These are phyloP conservation scores for Cyberlindnera japonica DNA, from an alignment of 805 yeast genomes.

Conservation along the genomic window DNA sequence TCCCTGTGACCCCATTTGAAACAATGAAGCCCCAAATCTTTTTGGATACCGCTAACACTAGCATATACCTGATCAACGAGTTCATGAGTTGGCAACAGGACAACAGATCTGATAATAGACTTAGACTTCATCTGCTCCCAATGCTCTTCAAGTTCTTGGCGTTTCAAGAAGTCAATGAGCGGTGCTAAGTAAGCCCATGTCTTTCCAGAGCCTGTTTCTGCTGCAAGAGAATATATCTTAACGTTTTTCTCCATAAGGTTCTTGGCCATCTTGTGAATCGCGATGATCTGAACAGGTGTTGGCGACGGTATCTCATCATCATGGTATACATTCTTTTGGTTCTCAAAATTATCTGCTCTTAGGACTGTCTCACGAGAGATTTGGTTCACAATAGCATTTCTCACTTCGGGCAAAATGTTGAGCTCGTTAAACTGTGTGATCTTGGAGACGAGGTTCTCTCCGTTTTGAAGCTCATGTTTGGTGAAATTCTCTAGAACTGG, in stretches of 20 bases:
- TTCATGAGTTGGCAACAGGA: constrained; percentile 89
- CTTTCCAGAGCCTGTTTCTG: constrained; percentile 97
- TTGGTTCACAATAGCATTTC: constrained; percentile 55
- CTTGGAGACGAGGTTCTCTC: constrained; percentile 43
- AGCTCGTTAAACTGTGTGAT: constrained; percentile 64
- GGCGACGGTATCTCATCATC: constrained; percentile 38
- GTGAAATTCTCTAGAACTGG: constrained; percentile 26
- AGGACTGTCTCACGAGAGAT: constrained; percentile 45
- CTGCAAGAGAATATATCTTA: constrained; percentile 76
- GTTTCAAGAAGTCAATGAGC: constrained; percentile 60
- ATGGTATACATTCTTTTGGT: constrained; percentile 8
- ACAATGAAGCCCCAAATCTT: constrained; percentile 39
- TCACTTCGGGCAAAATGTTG: constrained; percentile 60
- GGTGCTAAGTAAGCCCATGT: constrained; percentile 90
- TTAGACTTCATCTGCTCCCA: constrained; percentile 34
- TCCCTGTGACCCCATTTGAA: constrained; percentile 63
- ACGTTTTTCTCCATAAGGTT: constrained; percentile 36
- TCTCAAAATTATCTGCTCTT: constrained; percentile 26
- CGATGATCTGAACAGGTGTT: constrained; percentile 79
- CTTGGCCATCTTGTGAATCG: constrained; percentile 42
- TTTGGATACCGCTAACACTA: constrained; percentile 32
- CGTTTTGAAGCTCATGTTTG: constrained; percentile 31
- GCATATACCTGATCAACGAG: constrained; percentile 73
- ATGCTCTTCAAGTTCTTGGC: constrained; percentile 37
- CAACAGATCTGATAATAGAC: constrained; percentile 59